Evolutionary conservation across 176 grass and related monocot species (phyloP).

Genomic region (Cenchrus purpureus): DNA sequence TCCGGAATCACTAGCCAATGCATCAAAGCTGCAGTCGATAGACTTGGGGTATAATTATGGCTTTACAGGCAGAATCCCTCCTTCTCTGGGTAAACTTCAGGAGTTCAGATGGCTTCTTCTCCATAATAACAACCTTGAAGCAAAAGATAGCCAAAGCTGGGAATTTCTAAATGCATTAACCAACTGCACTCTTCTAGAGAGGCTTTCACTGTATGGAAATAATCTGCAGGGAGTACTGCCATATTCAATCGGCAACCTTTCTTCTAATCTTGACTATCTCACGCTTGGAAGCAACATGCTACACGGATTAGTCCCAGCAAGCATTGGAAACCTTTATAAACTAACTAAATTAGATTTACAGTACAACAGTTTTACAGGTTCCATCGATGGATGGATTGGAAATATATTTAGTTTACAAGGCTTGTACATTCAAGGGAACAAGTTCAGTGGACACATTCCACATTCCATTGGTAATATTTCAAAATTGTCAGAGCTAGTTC

Average conservation of each 20-base stretch:
- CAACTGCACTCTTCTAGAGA: background rate
- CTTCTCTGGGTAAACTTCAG: background rate
- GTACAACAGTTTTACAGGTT: constrained; percentile 9
- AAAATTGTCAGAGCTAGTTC: constrained; percentile 26
- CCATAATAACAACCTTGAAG: background rate
- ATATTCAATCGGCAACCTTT: constrained; percentile 45
- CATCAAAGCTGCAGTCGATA: background rate
- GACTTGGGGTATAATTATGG: background rate
- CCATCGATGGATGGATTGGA: constrained; percentile 28
- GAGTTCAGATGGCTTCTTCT: background rate
- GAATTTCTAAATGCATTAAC: background rate
- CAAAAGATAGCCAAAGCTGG: background rate
- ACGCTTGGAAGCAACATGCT: constrained; percentile 16
- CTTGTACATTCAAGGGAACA: constrained; percentile 18
- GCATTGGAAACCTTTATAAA: constrained; percentile 44
- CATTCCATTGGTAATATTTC: constrained; percentile 45
- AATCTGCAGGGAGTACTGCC: constrained; percentile 39
- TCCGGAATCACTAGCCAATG: background rate
- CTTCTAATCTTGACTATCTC: constrained; percentile 11
- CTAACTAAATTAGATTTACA: constrained; percentile 27
- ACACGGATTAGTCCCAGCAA: constrained; percentile 26
- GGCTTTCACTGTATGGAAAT: background rate
- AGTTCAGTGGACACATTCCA: constrained; percentile 43
- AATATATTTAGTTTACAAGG: constrained; percentile 30
- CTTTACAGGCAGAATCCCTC: background rate